Evolutionary conservation across 106 monocot genomes (phyloP), one percentile per base, ranked within the genome.

Genomic region (Dendrobium officinale): DNA sequence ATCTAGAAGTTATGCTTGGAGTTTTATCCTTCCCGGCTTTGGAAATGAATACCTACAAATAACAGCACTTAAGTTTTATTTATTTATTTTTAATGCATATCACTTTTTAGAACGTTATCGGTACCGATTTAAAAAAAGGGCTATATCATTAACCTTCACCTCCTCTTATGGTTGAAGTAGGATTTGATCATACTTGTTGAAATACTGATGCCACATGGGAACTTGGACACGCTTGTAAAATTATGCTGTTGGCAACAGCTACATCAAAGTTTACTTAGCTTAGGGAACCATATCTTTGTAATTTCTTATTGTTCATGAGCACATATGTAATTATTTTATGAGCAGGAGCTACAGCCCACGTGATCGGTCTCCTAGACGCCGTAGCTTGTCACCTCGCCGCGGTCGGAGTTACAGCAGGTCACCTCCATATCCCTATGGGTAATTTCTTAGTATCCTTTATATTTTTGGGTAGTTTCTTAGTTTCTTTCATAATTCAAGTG

Each of bases 351-450:
- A 84, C 59, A 93, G 93, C 77, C 95, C 95, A 76, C 91, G 87
- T 73, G 83, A 85, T 15, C 89, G 89, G 27, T 93, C 95, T 74
- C 95, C 91, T 70, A 84, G 90, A 47, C 86, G 89, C 16, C 88
- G 81, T 13, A 92, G 90, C 83, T 73, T 77, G 16, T 91, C 92
- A 5, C 92, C 95, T 17, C 89, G 86, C 37, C 91, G 87, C 33
- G 81, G 87, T 3, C 89, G 89, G 56, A 96, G 93, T 79, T 83
- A 89, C 75, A 95, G 93, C 85, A 93, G 78, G 67, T 96, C 93
- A 68, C 95, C 95, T 77, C 81, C 95, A 19, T 80, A 80, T 80
- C n/a, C 72, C 55, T 72, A 80, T 54, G 80, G 80, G 80, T 80
- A 80, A 31, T 72, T 72, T 72, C 2, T 40, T 75, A n/a, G 0